Percentiles rank a stretch among this genome's conserved stretches.
Evolutionary conservation across 2,329 filamentous ascomycete species (phyloP).

Genomic region (Aspergillus bombycis): DNA sequence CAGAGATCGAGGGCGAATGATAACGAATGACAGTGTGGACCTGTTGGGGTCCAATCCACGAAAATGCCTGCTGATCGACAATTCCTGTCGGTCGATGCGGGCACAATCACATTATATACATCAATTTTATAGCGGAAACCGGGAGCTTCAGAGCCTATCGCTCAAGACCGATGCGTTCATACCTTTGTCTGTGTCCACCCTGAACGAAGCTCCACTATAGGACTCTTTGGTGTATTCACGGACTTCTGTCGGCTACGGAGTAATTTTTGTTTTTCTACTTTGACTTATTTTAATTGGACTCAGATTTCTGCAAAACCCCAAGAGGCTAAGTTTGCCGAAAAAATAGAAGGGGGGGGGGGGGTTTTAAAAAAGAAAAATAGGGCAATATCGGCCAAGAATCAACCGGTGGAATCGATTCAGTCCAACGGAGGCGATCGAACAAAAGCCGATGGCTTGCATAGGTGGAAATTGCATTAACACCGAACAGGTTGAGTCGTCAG

Average conservation of each 20-base stretch:
- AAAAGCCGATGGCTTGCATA: slow-evolving; percentile 4
- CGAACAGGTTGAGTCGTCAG: neutral
- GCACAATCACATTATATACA: slow-evolving; percentile 9
- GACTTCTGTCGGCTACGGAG: neutral
- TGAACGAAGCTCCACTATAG: neutral
- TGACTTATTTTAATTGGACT: neutral
- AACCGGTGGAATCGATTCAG: neutral
- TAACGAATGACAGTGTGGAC: slow-evolving; percentile 20
- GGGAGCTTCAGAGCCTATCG: slow-evolving; percentile 6
- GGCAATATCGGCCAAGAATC: neutral
- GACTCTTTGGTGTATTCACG: neutral
- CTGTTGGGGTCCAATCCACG: slow-evolving; percentile 7
- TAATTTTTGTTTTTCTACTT: neutral
- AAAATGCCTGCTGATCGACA: slow-evolving; percentile 10
- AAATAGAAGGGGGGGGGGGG: neutral
- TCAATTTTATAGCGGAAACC: slow-evolving; percentile 1
- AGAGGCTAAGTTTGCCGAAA: neutral
- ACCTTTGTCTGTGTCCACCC: neutral
- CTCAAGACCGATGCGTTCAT: neutral
- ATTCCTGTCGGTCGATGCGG: slow-evolving; percentile 1
- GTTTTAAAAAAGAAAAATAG: neutral
- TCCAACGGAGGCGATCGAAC: neutral
- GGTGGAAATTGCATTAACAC: slow-evolving; percentile 8
- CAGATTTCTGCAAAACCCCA: neutral
- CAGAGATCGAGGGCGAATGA: slow-evolving; percentile 12